A percentile compares a stretch with the other conserved stretches of the same genome.
Evolutionary conservation across 2,329 filamentous ascomycete species (phyloP).

Genomic region (Fusarium palustre): DNA sequence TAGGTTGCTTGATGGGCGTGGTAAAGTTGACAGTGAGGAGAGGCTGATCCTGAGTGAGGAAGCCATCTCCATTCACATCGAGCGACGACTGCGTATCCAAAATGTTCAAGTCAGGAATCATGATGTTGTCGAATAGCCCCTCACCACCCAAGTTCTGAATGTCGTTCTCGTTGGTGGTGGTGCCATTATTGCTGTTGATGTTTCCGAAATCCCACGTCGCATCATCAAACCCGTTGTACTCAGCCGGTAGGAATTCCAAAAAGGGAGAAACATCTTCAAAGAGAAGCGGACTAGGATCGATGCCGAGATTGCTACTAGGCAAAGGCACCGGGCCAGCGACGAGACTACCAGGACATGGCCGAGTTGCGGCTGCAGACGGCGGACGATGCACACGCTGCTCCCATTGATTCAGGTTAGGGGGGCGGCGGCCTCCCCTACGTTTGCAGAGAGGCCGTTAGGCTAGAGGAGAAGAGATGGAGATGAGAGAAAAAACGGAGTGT

Average conservation of each 20-base stretch:
- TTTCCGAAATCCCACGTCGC: conserved; percentile 28
- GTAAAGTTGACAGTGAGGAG: conserved; percentile 27
- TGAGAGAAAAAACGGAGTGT: conserved; percentile 13
- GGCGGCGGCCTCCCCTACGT: conserved; percentile 45
- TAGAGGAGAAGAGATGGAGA: not conserved
- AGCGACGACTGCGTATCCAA: conserved; percentile 20
- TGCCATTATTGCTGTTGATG: not conserved
- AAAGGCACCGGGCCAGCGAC: conserved; percentile 27
- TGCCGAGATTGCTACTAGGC: conserved; percentile 13
- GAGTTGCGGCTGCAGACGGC: conserved; percentile 18
- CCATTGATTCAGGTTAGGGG: conserved; percentile 48
- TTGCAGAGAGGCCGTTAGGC: conserved; percentile 43
- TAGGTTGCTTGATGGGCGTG: conserved; percentile 24
- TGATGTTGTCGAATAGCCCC: conserved; percentile 34
- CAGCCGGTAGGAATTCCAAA: conserved; percentile 38
- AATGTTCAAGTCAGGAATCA: conserved; percentile 20
- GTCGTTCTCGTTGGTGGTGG: not conserved
- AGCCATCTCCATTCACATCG: conserved; percentile 29
- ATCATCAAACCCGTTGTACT: conserved; percentile 15
- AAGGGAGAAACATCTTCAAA: conserved; percentile 20
- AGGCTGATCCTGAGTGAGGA: conserved; percentile 34
- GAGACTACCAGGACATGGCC: conserved; percentile 40
- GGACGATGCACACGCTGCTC: conserved; percentile 22
- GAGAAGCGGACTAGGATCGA: conserved; percentile 23
- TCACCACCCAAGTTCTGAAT: conserved; percentile 4